Percentiles rank a stretch among this genome's conserved stretches.
Conservation (phyloP, 768 basidiomycete genomes). For the Calvatia gigantea region DNA sequence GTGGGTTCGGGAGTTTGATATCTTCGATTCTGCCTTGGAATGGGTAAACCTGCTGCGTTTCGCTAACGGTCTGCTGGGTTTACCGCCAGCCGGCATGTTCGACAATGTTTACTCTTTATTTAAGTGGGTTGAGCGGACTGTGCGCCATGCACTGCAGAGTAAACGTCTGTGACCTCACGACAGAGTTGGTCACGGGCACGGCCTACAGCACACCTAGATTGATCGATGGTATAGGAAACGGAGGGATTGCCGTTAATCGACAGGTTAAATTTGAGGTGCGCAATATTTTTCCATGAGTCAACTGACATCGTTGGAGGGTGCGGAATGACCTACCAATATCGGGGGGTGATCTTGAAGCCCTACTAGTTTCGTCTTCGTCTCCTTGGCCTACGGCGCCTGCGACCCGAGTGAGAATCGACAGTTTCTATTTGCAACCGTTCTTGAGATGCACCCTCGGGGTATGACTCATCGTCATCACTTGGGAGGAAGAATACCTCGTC, state of each 20-base stretch:
- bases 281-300: neutral
- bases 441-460: constrained; percentile 15
- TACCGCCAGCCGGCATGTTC: neutral
- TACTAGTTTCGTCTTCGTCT: constrained; percentile 13
- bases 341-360: neutral
- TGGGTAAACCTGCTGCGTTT: neutral
- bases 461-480: constrained; percentile 9
- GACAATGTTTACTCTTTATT: neutral
- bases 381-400: constrained; percentile 20
- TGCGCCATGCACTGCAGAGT: too few relatives aligned
- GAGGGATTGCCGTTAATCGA: neutral
- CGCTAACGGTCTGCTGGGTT: neutral
- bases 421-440: constrained; percentile 21
- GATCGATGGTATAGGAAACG: too few relatives aligned
- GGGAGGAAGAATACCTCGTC: neutral
- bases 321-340: neutral
- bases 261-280: neutral
- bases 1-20: neutral
- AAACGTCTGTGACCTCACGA: too few relatives aligned
- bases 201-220: too few relatives aligned
- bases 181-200: too few relatives aligned
- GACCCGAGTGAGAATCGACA: neutral
- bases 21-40: neutral
- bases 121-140: neutral
- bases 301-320: neutral